Evolutionary conservation across 208 protist genomes (phyloP).

Genomic region (Leishmania mexicana): DNA sequence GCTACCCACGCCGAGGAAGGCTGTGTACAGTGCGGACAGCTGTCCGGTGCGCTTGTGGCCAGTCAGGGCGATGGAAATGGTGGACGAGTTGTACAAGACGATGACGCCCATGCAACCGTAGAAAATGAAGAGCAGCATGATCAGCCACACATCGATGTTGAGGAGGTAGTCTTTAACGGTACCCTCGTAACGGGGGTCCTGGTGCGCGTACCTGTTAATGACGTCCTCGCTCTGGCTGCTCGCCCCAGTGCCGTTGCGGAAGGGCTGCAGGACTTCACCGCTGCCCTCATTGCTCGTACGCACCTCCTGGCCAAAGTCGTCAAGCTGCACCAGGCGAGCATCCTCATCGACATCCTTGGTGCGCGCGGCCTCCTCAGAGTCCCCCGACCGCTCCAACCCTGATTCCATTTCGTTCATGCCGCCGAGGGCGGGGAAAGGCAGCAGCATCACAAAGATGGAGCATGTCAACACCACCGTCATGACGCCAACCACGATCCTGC

Average conservation of each 20-base stretch:
- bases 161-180: conserved; percentile 43
- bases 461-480: conserved; percentile 46
- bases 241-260: neutral
- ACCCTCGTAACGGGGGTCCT: conserved; percentile 63
- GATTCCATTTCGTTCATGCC: conserved; percentile 47
- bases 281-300: conserved; percentile 3
- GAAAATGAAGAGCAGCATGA: conserved; percentile 55
- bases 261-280: neutral
- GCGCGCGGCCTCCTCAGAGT: neutral
- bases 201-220: conserved; percentile 17
- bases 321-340: neutral
- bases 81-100: conserved; percentile 75
- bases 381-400: neutral
- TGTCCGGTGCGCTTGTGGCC: conserved; percentile 37
- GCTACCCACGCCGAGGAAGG: conserved; percentile 69
- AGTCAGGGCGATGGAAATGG: conserved; percentile 58
- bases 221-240: conserved; percentile 6
- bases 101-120: conserved; percentile 53
- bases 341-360: neutral
- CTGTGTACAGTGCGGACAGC: conserved; percentile 61
- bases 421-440: conserved; percentile 50
- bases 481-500: conserved; percentile 38
- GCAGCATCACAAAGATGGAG: conserved; percentile 46
- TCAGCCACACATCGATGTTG: conserved; percentile 51
- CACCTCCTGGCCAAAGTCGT: conserved; percentile 7